These are phyloP conservation scores for Eucalyptus fibrosa DNA, from an alignment of 345 rosid genomes.

Conservation along the genomic window DNA sequence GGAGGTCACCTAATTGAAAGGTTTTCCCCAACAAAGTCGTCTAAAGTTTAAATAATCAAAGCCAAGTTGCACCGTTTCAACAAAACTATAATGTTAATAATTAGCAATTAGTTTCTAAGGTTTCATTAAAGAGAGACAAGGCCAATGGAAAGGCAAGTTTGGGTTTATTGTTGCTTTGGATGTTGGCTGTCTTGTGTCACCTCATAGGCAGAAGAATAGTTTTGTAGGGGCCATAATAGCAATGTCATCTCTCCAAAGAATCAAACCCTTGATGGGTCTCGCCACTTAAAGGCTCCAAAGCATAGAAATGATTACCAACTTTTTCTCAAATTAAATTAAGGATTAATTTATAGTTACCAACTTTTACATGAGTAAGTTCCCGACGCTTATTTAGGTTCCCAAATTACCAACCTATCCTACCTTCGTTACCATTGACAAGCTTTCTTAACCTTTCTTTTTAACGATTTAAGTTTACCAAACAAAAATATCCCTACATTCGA, in stretches of 20 bases:
- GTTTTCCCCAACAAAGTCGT: background rate
- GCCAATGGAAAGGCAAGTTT: background rate
- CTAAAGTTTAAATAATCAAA: background rate
- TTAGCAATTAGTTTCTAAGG: background rate
- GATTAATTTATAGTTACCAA: background rate
- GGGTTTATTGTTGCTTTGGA: background rate
- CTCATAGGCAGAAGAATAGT: background rate
- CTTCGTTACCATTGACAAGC: too few relatives aligned
- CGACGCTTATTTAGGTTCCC: background rate
- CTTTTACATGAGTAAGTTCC: background rate
- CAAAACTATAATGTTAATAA: background rate
- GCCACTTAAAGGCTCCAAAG: background rate
- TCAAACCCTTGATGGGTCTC: background rate
- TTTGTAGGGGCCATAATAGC: background rate
- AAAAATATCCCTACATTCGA: background rate
- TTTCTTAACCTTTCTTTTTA: too few relatives aligned
- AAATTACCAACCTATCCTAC: too few relatives aligned
- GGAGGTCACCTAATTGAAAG: background rate
- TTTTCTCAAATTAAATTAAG: background rate
- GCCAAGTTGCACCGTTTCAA: background rate
- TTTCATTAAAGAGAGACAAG: background rate
- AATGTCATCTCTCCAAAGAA: background rate
- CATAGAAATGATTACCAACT: background rate
- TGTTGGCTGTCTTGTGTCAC: background rate
- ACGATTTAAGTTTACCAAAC: background rate